A percentile compares a stretch with the other conserved stretches of the same genome.
phyloP scores from a whole-genome alignment of 108 stramenopile species.

The Fragilaria radians region DNA sequence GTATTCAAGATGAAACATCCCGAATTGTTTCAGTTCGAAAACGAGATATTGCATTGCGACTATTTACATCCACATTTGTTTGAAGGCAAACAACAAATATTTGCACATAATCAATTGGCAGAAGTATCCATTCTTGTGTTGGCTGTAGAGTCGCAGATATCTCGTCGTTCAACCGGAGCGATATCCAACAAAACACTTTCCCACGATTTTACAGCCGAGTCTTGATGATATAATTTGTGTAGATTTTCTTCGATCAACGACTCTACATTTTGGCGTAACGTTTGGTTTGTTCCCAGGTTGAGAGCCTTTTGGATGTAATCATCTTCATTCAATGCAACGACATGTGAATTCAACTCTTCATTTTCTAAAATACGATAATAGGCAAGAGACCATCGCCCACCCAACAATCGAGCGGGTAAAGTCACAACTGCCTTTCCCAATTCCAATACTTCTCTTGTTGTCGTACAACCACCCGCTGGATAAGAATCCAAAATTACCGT shows the following conservation, averaged over 20 bases:
- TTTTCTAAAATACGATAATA: slow-evolving; percentile 10
- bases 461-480: slow-evolving; percentile 34
- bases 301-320: slow-evolving; percentile 21
- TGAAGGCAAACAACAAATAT: no score
- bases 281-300: slow-evolving; percentile 13
- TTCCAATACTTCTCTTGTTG: slow-evolving; percentile 31
- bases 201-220: slow-evolving; percentile 18
- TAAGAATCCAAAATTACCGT: slow-evolving; percentile 29
- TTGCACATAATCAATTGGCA: no score
- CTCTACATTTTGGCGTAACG: slow-evolving; percentile 7
- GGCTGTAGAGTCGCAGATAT: no score
- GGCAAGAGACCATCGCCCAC: slow-evolving; percentile 27
- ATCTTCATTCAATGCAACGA: slow-evolving; percentile 14
- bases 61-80: no score
- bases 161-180: slow-evolving; percentile 16
- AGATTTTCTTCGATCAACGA: slow-evolving; percentile 4
- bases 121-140: no score
- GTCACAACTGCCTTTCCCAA: slow-evolving; percentile 31
- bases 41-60: no score
- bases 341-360: slow-evolving; percentile 5
- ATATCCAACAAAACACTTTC: slow-evolving; percentile 16
- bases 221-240: slow-evolving; percentile 7
- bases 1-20: no score
- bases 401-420: slow-evolving; percentile 28
- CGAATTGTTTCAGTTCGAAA: no score